Evolutionary conservation across 2,329 filamentous ascomycete species (phyloP).

Genomic region (Pochonia chlamydosporia): DNA sequence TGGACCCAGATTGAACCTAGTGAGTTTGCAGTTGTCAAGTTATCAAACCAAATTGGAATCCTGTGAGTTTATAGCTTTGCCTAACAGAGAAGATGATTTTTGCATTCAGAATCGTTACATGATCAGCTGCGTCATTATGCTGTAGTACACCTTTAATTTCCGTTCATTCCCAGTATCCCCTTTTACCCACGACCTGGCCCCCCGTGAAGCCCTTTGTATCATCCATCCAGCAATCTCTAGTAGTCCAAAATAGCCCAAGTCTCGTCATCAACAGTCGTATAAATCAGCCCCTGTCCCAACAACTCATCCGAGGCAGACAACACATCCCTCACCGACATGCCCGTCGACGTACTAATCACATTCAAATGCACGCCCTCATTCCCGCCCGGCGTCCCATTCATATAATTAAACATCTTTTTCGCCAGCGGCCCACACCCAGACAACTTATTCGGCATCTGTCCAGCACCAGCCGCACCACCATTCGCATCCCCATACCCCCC

Average conservation of each 20-base stretch:
- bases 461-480: slow-evolving; percentile 29
- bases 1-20: not conserved
- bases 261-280: slow-evolving; percentile 86
- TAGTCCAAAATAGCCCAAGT: slow-evolving; percentile 80
- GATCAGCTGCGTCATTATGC: not conserved
- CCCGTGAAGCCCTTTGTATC: not conserved
- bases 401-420: slow-evolving; percentile 63
- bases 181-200: slow-evolving; percentile 6
- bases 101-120: not conserved
- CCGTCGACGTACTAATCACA: slow-evolving; percentile 61
- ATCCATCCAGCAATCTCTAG: not conserved
- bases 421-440: slow-evolving; percentile 50
- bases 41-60: no score
- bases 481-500: slow-evolving; percentile 32
- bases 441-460: slow-evolving; percentile 32
- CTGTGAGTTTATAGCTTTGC: not conserved
- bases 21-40: not conserved
- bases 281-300: slow-evolving; percentile 67
- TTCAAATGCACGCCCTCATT: slow-evolving; percentile 83
- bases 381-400: slow-evolving; percentile 62
- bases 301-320: slow-evolving; percentile 77
- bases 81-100: not conserved
- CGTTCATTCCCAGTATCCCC: slow-evolving; percentile 7
- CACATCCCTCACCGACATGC: slow-evolving; percentile 65
- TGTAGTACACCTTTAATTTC: slow-evolving; percentile 10